Evolutionary conservation across 345 rosid species (phyloP), one percentile per base, ranked within the genome.

Genomic region (Odontarrhena argentea): DNA sequence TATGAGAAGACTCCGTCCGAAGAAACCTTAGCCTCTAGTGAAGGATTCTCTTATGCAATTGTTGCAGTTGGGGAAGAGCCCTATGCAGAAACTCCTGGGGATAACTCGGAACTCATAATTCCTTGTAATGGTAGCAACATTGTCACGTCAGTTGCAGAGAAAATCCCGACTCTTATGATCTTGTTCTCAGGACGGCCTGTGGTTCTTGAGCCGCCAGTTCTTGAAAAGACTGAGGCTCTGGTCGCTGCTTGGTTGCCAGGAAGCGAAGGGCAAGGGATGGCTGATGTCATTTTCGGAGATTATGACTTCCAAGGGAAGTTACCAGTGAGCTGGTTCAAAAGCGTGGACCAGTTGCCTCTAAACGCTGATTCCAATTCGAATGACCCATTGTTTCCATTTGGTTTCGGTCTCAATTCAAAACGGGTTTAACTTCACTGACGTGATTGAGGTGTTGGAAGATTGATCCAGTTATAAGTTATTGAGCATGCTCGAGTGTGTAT

Each of bases 11-110:
- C 45, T 60, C 92, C 88, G 32, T 80, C 92, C n/a, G 67, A 78
- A 5, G 78, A 71, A 30, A 79, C 83, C 52, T 70, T 89, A 76
- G 70, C 77, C 9, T 26, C 25, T 0, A 47, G 69, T 9, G 65
- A 55, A 28, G 78, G 71, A 14, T 73, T 80, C 76, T 78, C 81
- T 25, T 85, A 71, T 34, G 88, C 94, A 32, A 79, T 89, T 36
- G 87, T 78, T 28, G 94, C 83, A 25, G 86, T 89, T 8, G 96
- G 96, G 35, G 96, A 89, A 79, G 44, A 18, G 18, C 84, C 94
- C 9, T 89, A 81, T 76, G 94, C 89, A 34, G 96, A 89, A 51
- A 58, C 59, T 65, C 54, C 46, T 0, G 96, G 96, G 7, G 87
- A 84, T 71, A 70, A 80, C 48, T 9, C 73, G 1, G 77, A 74